Evolutionary conservation across 192 early-diverging fungal species (phyloP).

Genomic region (Entophlyctis luteolus): DNA sequence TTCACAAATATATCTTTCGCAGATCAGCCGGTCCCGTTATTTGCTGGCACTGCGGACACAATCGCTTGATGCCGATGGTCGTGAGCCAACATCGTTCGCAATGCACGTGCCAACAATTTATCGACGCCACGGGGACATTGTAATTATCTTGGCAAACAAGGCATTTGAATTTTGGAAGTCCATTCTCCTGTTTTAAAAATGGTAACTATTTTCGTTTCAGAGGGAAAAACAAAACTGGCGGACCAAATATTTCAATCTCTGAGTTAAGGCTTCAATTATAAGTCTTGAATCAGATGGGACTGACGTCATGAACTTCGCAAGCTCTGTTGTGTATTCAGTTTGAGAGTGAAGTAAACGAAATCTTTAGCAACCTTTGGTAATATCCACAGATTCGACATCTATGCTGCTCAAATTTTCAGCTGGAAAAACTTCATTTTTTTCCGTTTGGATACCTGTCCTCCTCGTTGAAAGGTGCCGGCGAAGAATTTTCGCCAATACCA

Average conservation of each 20-base stretch:
- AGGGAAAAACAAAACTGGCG: conserved; percentile 30
- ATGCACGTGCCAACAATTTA: conserved; percentile 89
- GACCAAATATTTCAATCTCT: conserved; percentile 66
- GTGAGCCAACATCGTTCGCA: conserved; percentile 86
- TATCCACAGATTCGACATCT: not conserved
- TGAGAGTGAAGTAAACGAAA: too few species aligned
- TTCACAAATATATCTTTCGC: conserved; percentile 65
- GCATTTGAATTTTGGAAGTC: conserved; percentile 53
- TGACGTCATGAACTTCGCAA: conserved; percentile 5
- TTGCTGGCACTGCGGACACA: conserved; percentile 86
- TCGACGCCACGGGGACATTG: conserved; percentile 66
- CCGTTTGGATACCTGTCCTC: not conserved
- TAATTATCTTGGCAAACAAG: conserved; percentile 77
- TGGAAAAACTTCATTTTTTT: not conserved
- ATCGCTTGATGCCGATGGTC: conserved; percentile 76
- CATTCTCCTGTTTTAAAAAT: conserved; percentile 4
- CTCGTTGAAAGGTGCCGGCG: not conserved
- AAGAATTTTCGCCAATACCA: not conserved
- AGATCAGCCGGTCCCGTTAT: conserved; percentile 81
- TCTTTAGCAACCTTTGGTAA: not conserved
- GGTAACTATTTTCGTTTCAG: conserved; percentile 8
- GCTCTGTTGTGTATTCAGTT: not conserved
- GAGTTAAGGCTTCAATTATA: conserved; percentile 75
- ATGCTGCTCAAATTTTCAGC: too few species aligned
- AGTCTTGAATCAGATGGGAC: conserved; percentile 50